Conservation (phyloP, 305 asterid species). For the Fraxinus paxiana region DNA sequence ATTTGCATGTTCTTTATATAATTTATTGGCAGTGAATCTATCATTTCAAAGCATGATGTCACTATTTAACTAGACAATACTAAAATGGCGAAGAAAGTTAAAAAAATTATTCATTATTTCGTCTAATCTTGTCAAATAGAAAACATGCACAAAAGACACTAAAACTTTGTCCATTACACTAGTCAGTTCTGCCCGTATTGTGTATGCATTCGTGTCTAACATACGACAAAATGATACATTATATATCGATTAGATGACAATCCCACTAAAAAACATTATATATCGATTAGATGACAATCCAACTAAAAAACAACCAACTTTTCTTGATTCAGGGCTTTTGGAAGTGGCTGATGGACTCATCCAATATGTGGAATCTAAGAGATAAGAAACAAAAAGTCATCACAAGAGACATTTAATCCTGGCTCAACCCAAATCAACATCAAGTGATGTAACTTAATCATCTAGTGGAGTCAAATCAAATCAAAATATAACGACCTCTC, state of each 20-base stretch:
- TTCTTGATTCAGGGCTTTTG: slow-evolving; percentile 1
- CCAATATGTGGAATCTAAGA: background rate
- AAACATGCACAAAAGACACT: background rate
- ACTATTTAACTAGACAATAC: slow-evolving; percentile 7
- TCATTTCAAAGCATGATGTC: background rate
- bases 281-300: background rate
- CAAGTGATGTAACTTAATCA: background rate
- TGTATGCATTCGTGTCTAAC: background rate
- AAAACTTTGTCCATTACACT: background rate
- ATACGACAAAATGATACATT: background rate
- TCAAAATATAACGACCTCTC: background rate
- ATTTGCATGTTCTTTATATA: background rate
- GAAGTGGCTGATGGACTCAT: background rate
- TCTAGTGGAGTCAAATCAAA: background rate
- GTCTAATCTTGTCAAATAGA: background rate
- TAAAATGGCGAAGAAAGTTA: slow-evolving; percentile 34
- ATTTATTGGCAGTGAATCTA: background rate
- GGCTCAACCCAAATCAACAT: background rate
- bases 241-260: background rate
- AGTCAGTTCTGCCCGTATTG: background rate
- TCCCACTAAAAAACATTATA: background rate
- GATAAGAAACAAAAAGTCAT: background rate
- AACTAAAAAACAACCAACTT: background rate
- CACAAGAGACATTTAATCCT: background rate
- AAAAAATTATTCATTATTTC: slow-evolving; percentile 29